Percentiles rank a stretch among this genome's conserved stretches.
These are phyloP conservation scores for Cutaneotrichosporon sp. DNA, from an alignment of 1,284 basidiomycete genomes.

Conservation along the genomic window DNA sequence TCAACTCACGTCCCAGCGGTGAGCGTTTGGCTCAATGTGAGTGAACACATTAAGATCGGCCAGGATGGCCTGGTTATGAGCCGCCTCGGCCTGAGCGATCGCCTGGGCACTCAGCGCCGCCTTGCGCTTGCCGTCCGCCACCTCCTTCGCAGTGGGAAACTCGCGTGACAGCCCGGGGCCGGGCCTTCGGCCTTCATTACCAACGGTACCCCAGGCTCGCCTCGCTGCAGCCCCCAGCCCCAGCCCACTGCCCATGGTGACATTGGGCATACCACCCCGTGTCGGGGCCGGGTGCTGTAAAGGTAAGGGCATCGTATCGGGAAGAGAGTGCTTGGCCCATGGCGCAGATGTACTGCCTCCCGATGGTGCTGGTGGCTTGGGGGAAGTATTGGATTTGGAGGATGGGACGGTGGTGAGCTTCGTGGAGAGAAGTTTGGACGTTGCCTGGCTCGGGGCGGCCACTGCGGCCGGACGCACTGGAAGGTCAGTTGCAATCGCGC, in stretches of 20 bases:
- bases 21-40: conserved; percentile 82
- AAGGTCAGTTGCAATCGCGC: conserved; percentile 4
- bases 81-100: conserved; percentile 49
- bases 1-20: conserved; percentile 84
- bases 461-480: conserved; percentile 49
- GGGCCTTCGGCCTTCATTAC: background rate
- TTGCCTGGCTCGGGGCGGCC: conserved; percentile 47
- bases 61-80: conserved; percentile 59
- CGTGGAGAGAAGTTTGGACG: conserved; percentile 58
- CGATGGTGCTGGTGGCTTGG: conserved; percentile 25
- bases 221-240: conserved; percentile 23
- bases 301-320: conserved; percentile 18
- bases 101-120: conserved; percentile 34
- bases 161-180: conserved; percentile 33
- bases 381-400: conserved; percentile 25
- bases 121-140: conserved; percentile 58
- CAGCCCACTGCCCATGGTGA: conserved; percentile 32
- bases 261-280: conserved; percentile 16
- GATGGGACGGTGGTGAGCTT: conserved; percentile 15
- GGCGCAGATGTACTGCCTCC: conserved; percentile 31
- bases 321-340: conserved; percentile 40
- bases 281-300: conserved; percentile 35
- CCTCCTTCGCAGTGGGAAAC: conserved; percentile 90
- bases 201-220: conserved; percentile 20
- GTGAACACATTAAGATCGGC: conserved; percentile 73